Base-by-base conservation (phyloP, 148 eudicot species). In the Rhododendron ferrugineum region DNA sequence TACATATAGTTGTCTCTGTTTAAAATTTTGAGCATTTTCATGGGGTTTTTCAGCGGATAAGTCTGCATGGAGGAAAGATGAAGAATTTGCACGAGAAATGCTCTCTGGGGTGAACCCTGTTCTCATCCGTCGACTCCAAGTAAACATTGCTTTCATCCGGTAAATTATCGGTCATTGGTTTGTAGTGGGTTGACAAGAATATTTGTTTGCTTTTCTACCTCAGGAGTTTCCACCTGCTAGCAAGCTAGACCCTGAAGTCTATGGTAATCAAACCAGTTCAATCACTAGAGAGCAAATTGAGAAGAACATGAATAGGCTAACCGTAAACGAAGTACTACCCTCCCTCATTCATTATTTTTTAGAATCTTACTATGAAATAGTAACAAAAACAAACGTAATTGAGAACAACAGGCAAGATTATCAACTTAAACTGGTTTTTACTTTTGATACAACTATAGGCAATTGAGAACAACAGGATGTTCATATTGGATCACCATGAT, bases 31-130 rank as follows among this genome's bases (percentile, higher is more conserved):
- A n/a, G 47, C n/a, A 58, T 73, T 85, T 80, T 82, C 18, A 40
- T 80, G 37, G 49, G 40, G 79, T 58, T 30, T 46, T 75, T 66
- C 90, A 96, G 99, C 79, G 89, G 91, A 94, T 87, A 90, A 85
- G 83, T 87, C 96, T 80, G 99, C 98, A 3, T 96, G 99, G 99
- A 92, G 97, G 87, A 94, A 96, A 37, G 99, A 96, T 84, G 98
- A 93, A 87, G 99, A 96, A 85, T 96, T 96, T 85, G 97, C 90
- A 44, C 81, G 99, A 85, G 99, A 96, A 91, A 96, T 96, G 99
- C 93, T 96, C 22, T 97, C 99, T 50, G 99, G 99, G 86, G 91
- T 96, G 60, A 94, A 96, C 90, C 98, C 99, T 82, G 94, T 95
- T 18, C 56, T 86, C 60, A 95, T 96, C 73, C 83, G 91, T 10